Conservation (phyloP, 805 yeast species). For the Candida patagonica region DNA sequence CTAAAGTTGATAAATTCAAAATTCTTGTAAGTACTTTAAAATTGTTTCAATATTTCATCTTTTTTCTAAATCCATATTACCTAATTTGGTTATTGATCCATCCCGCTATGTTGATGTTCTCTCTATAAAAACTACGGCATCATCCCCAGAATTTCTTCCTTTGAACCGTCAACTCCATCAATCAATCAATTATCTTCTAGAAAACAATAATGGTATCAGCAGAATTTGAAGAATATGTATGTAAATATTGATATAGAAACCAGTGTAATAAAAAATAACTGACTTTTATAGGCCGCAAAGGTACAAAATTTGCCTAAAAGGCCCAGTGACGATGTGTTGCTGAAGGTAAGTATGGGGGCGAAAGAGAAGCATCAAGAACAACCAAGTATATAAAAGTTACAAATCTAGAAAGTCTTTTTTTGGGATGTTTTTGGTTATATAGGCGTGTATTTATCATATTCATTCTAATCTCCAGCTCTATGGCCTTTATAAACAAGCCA, state of each 20-base stretch:
- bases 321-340: slow-evolving; percentile 81
- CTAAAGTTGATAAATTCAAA: no score
- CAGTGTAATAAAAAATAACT: neutral
- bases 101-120: no score
- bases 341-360: slow-evolving; percentile 32
- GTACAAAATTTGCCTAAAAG: slow-evolving; percentile 66
- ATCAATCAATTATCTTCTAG: no score
- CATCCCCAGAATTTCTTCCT: no score
- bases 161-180: no score
- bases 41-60: no score
- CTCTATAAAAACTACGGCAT: no score
- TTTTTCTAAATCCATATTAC: no score
- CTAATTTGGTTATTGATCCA: no score
- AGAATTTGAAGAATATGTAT: neutral
- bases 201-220: no score
- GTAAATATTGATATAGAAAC: neutral
- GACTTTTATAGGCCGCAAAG: slow-evolving; percentile 52
- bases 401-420: neutral
- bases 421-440: neutral
- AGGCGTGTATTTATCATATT: neutral
- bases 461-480: slow-evolving; percentile 38
- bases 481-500: slow-evolving; percentile 94
- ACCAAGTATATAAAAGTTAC: no score
- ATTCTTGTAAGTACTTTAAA: no score
- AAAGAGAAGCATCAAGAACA: neutral